Evolutionary conservation across 1,284 basidiomycete species (phyloP).

Genomic region (Cryptococcus sp.): DNA sequence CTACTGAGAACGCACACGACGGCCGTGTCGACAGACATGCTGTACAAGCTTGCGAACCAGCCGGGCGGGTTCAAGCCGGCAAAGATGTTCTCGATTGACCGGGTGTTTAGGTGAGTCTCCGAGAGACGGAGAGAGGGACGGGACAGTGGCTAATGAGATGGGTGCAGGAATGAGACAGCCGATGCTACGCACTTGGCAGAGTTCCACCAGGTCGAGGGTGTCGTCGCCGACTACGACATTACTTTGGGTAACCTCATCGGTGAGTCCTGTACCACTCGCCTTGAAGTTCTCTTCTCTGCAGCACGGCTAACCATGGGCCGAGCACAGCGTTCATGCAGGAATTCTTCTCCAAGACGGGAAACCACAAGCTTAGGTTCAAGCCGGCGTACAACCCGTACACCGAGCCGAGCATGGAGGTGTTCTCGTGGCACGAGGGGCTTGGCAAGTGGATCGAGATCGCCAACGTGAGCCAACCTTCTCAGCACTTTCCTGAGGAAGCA

Average conservation of each 20-base stretch:
- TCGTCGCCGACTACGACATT: slow-evolving; percentile 89
- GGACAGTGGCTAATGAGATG: neutral
- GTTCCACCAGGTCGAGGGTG: slow-evolving; percentile 99
- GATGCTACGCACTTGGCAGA: slow-evolving; percentile 99
- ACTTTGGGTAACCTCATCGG: slow-evolving; percentile 97
- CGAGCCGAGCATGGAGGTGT: slow-evolving; percentile 99
- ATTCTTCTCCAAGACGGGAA: slow-evolving; percentile 98
- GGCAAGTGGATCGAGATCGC: slow-evolving; percentile 91
- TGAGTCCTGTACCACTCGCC: slow-evolving; percentile 41
- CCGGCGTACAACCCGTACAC: slow-evolving; percentile 77
- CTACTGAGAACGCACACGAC: slow-evolving; percentile 97
- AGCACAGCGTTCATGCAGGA: slow-evolving; percentile 87
- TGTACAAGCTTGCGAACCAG: slow-evolving; percentile 81
- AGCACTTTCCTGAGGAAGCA: neutral
- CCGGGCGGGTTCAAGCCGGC: slow-evolving; percentile 84
- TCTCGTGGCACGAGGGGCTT: slow-evolving; percentile 93
- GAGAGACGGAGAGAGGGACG: neutral
- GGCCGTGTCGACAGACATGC: slow-evolving; percentile 89
- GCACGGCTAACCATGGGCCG: too few relatives aligned
- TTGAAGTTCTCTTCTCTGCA: neutral
- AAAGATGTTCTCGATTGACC: slow-evolving; percentile 96
- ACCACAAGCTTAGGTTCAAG: slow-evolving; percentile 90
- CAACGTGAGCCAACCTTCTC: slow-evolving; percentile 45
- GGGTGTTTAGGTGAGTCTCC: slow-evolving; percentile 67
- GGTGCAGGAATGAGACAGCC: slow-evolving; percentile 84